Base-by-base conservation (phyloP, 2,329 filamentous ascomycete genomes). In the Zalaria obscura region DNA sequence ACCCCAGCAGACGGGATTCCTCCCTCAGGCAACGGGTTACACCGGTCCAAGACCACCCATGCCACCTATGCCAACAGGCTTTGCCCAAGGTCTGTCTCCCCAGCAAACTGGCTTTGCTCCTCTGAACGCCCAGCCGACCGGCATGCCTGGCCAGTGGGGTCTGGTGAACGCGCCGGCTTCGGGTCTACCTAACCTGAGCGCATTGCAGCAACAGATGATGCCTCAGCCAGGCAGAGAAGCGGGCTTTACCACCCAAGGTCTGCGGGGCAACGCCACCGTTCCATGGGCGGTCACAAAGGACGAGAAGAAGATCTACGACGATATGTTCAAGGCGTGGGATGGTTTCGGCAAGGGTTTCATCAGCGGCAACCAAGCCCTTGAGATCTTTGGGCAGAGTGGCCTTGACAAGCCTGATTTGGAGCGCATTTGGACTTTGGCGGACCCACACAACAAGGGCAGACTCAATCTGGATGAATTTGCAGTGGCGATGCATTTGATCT, bases 241-340 rank as follows among this genome's bases (percentile, higher is more conserved):
- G 47, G 83, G 82, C 26, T 96, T 83, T 53, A 93, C 85, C 5
- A 89, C 88, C 2, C 77, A 81, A 44, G 89, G 89, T 4, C 72
- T 98, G 6, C 80, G 86, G 48, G 91, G 91, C 40, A 96, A 93
- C 63, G 91, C 91, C 1, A 89, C 86, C 5, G 89, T 98, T 55
- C 91, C 91, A 0, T 98, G 91, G 91, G 88, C 91, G 10, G 91
- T 98, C 45, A 98, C 91, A 4, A 98, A 98, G 61, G 88, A 95
- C 48, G 91, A 98, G 63, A 98, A 98, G 70, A 89, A 83, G 46
- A 82, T 93, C 48, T 98, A 98, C 52, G 91, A 98, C 61, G 76
- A 86, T 45, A 76, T 96, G 29, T 98, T 98, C 70, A 83, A 80
- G 49, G 88, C 88, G 4, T 98, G 91, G 91, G 91, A 98, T 64